A percentile compares a stretch with the other conserved stretches of the same genome.
These are phyloP conservation scores for Gymnopilus dilepis DNA, from an alignment of 768 basidiomycete genomes.

Conservation along the genomic window DNA sequence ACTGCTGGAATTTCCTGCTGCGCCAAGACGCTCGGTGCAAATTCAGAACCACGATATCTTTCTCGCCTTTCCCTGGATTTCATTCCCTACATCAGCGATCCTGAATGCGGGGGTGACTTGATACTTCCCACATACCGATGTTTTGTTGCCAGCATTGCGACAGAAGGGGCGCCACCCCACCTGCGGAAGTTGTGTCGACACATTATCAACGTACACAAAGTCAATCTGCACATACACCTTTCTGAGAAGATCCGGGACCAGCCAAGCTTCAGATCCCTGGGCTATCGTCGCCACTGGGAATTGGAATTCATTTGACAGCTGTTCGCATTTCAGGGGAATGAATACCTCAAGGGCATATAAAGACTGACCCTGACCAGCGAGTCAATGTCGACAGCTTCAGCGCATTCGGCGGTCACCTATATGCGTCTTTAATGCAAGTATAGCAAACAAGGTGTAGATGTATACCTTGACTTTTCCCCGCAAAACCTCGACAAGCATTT, in stretches of 20 bases:
- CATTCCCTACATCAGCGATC: background rate
- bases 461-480: constrained; percentile 84
- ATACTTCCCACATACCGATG: constrained; percentile 49
- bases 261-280: constrained; percentile 88
- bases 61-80: constrained; percentile 50
- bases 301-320: constrained; percentile 91
- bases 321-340: background rate
- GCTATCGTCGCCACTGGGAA: constrained; percentile 85
- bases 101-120: background rate
- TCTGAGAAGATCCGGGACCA: constrained; percentile 85
- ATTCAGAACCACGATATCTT: constrained; percentile 75
- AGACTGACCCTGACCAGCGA: constrained; percentile 64
- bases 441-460: background rate
- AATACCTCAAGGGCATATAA: background rate
- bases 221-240: constrained; percentile 64
- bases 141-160: constrained; percentile 83
- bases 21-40: constrained; percentile 75
- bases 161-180: constrained; percentile 64
- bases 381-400: constrained; percentile 77
- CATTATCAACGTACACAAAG: too few relatives aligned
- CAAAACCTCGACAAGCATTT: constrained; percentile 81
- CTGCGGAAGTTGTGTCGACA: too few relatives aligned
- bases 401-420: constrained; percentile 70
- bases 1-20: constrained; percentile 75
- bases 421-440: constrained; percentile 44